phyloP scores from a whole-genome alignment of 2,329 filamentous ascomycete genomes.

The Xylaria hypoxylon region DNA sequence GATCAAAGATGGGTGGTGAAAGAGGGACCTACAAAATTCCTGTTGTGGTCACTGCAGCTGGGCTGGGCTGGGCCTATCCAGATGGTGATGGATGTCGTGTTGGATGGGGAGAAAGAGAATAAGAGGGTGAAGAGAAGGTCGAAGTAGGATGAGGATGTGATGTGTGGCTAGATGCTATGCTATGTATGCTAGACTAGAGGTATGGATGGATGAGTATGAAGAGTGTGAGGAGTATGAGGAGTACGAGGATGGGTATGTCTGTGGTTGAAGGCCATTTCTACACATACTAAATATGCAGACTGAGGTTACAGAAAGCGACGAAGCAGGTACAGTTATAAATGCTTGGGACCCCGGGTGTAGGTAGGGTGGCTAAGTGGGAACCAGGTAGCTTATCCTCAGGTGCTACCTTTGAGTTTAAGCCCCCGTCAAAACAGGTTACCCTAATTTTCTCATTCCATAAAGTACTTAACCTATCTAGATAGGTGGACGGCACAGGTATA shows the following conservation, averaged over 20 bases:
- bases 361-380: too few relatives aligned
- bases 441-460: too few relatives aligned
- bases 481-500: neutral
- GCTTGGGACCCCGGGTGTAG: neutral
- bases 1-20: conserved; percentile 3
- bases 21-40: conserved; percentile 12
- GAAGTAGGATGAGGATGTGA: neutral
- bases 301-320: neutral
- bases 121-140: conserved; percentile 3
- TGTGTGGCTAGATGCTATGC: neutral
- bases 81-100: conserved; percentile 17
- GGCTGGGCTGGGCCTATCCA: conserved; percentile 9
- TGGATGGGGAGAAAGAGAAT: neutral
- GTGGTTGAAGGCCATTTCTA: neutral
- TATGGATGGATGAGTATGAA: neutral
- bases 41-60: conserved; percentile 10
- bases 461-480: too few relatives aligned
- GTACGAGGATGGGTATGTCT: neutral
- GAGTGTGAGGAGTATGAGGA: neutral
- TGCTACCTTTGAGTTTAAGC: too few relatives aligned
- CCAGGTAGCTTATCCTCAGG: too few relatives aligned
- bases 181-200: neutral
- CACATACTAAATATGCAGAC: neutral
- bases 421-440: too few relatives aligned
- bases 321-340: conserved; percentile 4